phyloP scores from a whole-genome alignment of 495 filamentous ascomycete species.

The Aspergillus hancockii region DNA sequence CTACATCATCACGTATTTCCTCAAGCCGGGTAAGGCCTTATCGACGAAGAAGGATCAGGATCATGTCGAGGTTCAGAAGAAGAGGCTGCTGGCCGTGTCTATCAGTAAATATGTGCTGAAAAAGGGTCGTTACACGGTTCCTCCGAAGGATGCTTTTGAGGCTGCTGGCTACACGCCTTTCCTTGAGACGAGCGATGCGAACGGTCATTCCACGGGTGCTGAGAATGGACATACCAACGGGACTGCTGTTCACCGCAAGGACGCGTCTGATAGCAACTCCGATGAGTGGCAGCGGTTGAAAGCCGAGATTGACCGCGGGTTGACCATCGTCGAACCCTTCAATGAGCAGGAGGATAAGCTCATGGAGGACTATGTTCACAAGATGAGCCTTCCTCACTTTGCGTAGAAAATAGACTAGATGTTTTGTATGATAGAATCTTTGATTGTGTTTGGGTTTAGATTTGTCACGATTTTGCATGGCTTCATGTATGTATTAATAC shows the following conservation, averaged over 20 bases:
- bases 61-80: conserved; percentile 34
- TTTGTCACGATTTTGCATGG: too few species aligned
- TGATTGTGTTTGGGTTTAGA: too few species aligned
- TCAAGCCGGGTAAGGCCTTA: conserved; percentile 43
- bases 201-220: conserved; percentile 10
- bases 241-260: conserved; percentile 10
- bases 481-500: too few species aligned
- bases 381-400: conserved; percentile 20
- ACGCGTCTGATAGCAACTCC: conserved; percentile 2
- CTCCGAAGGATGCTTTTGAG: conserved; percentile 67
- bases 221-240: conserved; percentile 17
- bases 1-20: conserved; percentile 65
- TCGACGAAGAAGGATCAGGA: conserved; percentile 33
- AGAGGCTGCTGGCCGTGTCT: conserved; percentile 62
- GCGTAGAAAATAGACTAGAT: conserved; percentile 12
- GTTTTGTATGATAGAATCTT: conserved; percentile 3
- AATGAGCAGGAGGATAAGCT: conserved; percentile 41
- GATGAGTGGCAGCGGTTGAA: conserved; percentile 44
- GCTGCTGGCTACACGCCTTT: conserved; percentile 58
- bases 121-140: conserved; percentile 73
- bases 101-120: conserved; percentile 82
- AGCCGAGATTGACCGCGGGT: conserved; percentile 45
- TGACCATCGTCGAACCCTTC: conserved; percentile 43
- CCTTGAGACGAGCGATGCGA: conserved; percentile 1
- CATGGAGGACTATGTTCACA: conserved; percentile 27